Conservation (phyloP, 106 monocot species). For the Dioscorea dumetorum region DNA sequence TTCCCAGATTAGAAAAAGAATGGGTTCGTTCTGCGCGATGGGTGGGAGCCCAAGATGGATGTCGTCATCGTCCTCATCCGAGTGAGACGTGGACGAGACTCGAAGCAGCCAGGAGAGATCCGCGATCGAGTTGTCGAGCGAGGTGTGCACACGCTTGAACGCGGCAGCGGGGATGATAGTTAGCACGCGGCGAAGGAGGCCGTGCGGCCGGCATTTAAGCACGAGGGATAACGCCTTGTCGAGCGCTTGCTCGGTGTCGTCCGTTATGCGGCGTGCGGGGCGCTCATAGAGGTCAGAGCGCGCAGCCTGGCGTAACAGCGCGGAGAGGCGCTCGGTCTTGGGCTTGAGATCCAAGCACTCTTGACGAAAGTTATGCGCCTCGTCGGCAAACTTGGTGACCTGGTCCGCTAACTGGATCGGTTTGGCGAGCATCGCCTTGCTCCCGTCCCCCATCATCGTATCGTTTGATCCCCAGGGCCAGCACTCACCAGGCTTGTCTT, state of each 20-base stretch:
- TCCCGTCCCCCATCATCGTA: constrained; percentile 55
- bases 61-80: constrained; percentile 33
- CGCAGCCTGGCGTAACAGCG: constrained; percentile 75
- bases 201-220: constrained; percentile 47
- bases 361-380: constrained; percentile 31
- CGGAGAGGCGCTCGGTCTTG: constrained; percentile 52
- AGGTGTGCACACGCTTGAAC: constrained; percentile 56
- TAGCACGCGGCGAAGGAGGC: constrained; percentile 57
- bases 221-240: constrained; percentile 61
- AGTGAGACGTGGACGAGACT: constrained; percentile 44
- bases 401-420: constrained; percentile 86
- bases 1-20: constrained; percentile 90
- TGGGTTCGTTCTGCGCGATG: constrained; percentile 95
- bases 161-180: constrained; percentile 65
- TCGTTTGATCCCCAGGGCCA: no score
- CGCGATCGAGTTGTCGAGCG: constrained; percentile 74
- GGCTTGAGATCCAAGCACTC: constrained; percentile 67
- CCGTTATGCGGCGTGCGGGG: constrained; percentile 84
- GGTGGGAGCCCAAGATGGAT: constrained; percentile 84
- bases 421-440: constrained; percentile 58
- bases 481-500: no score
- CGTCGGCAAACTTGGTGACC: constrained; percentile 52
- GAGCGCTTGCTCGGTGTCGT: constrained; percentile 71
- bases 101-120: constrained; percentile 89
- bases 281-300: constrained; percentile 80